A percentile compares a stretch with the other conserved stretches of the same genome.
Conservation (phyloP, 2,329 filamentous ascomycete species). For the Botrytis pseudocinerea region DNA sequence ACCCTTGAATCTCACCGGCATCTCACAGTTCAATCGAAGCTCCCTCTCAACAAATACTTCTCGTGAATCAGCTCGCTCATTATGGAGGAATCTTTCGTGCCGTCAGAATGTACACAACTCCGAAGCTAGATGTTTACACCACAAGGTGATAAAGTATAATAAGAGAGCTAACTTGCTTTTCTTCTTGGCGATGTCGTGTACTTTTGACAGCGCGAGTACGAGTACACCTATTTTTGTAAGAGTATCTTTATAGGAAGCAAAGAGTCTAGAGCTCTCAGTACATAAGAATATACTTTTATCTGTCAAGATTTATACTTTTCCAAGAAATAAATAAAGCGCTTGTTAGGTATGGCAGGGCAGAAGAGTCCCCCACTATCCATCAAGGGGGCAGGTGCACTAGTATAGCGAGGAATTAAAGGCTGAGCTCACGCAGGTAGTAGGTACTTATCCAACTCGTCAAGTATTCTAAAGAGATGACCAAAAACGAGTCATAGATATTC, state of each 20-base stretch:
- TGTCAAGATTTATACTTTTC: background rate
- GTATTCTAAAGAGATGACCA: background rate
- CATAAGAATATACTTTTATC: background rate
- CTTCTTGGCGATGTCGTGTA: background rate
- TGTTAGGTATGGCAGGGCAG: background rate
- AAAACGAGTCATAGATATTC: background rate
- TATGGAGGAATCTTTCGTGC: background rate
- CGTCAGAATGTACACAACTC: background rate
- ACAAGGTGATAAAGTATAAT: background rate
- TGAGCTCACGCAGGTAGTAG: background rate
- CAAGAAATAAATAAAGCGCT: background rate
- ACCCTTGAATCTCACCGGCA: background rate
- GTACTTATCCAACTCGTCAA: background rate
- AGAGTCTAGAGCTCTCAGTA: background rate
- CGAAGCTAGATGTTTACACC: background rate
- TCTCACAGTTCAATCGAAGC: background rate
- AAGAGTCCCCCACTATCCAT: background rate
- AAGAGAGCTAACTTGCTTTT: background rate
- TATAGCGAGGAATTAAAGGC: background rate
- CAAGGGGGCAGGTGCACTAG: background rate
- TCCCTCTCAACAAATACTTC: background rate
- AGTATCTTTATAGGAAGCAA: background rate
- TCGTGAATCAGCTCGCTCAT: background rate
- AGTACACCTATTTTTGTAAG: background rate
- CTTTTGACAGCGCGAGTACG: background rate